phyloP scores from a whole-genome alignment of 805 yeast genomes.

The Wickerhamomyces alni region DNA sequence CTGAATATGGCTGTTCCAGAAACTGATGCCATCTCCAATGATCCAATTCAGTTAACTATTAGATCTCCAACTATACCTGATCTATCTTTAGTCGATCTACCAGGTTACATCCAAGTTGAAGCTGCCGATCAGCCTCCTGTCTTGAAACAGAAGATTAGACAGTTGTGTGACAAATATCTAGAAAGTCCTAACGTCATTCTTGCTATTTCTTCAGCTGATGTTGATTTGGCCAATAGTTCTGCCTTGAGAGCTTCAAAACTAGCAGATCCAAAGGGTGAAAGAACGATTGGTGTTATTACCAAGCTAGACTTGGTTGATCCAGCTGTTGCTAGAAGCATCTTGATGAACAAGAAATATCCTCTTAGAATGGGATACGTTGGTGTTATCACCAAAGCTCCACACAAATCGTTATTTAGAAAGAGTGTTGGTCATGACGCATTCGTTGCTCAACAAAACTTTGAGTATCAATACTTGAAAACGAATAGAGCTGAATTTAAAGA shows the following conservation, averaged over 20 bases:
- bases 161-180: conserved; percentile 77
- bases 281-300: conserved; percentile 95
- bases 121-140: conserved; percentile 93
- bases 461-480: conserved; percentile 55
- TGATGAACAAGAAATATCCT: conserved; percentile 81
- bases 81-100: conserved; percentile 87
- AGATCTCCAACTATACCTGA: conserved; percentile 91
- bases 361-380: conserved; percentile 97
- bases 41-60: conserved; percentile 89
- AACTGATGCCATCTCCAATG: conserved; percentile 80
- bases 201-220: conserved; percentile 97
- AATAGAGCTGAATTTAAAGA: conserved; percentile 54
- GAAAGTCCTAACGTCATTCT: conserved; percentile 90
- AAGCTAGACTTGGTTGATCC: conserved; percentile 89
- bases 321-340: conserved; percentile 55
- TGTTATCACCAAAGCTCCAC: conserved; percentile 83
- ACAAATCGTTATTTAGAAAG: conserved; percentile 42
- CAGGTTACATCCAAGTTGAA: conserved; percentile 96
- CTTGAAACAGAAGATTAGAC: conserved; percentile 71
- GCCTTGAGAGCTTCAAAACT: conserved; percentile 85
- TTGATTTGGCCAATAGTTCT: conserved; percentile 92
- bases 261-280: conserved; percentile 90
- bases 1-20: conserved; percentile 89
- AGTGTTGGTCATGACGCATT: conserved; percentile 55
- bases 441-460: conserved; percentile 63